Evolutionary conservation across 2,329 filamentous ascomycete genomes (phyloP), one percentile per base, ranked within the genome.

Genomic region (Neodidymelliopsis sp.): DNA sequence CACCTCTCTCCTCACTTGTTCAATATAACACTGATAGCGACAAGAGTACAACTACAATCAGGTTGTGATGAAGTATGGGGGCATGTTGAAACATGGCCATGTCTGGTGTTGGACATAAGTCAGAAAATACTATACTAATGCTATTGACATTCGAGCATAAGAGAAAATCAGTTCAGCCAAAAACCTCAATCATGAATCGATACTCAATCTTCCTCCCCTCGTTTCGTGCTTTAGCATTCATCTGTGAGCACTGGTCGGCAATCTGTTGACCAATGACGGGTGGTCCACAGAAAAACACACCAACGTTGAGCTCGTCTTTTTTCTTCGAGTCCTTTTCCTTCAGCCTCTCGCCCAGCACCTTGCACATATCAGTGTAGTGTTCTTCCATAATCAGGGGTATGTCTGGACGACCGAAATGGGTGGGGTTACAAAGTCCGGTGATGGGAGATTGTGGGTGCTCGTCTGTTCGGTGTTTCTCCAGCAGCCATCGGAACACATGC

Each of bases 101-200:
- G n/a, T n/a, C n/a, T n/a, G n/a, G n/a, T n/a, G n/a, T n/a, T n/a
- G n/a, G n/a, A n/a, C n/a, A n/a, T n/a, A n/a, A n/a, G n/a, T n/a
- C n/a, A n/a, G n/a, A n/a, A n/a, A n/a, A n/a, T n/a, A n/a, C n/a
- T n/a, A n/a, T n/a, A n/a, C n/a, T n/a, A 2, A 6, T 36, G 18
- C 12, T 45, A 25, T 28, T n/a, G 22, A 15, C 15, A 27, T 24
- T 12, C n/a, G 34, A 35, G 18, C 49, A 42, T 44, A 24, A 18
- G 4, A 5, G 20, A 13, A 27, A 20, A 6, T 38, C 34, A n/a
- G 16, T 2, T 10, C n/a, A 20, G 3, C 76, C 79, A 70, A 84
- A 84, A 0, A 84, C 80, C 56, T 84, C 81, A 45, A 81, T 81
- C 75, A 82, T 80, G 42, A 84, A 84, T 42, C 80, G 73, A 63